Evolutionary conservation across 2,329 filamentous ascomycete genomes (phyloP).

Genomic region (Penicillium decumbens): DNA sequence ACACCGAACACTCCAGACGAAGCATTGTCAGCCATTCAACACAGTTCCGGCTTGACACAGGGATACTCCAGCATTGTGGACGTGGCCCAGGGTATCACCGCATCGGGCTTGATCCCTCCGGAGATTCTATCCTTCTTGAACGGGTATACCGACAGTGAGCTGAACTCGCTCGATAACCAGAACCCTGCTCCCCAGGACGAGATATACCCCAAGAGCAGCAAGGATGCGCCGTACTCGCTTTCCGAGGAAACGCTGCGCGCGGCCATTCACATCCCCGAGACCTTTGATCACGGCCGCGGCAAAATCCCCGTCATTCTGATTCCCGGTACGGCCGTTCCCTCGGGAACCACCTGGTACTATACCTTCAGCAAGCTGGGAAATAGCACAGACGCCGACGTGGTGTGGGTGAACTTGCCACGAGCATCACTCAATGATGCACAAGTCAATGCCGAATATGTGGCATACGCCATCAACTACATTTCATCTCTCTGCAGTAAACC

Average conservation of each 20-base stretch:
- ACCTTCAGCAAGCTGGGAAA: slow-evolving; percentile 50
- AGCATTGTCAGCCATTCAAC: background rate
- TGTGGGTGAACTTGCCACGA: slow-evolving; percentile 55
- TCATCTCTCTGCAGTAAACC: slow-evolving; percentile 47
- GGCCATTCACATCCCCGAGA: slow-evolving; percentile 51
- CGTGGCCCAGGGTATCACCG: slow-evolving; percentile 2
- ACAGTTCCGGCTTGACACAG: background rate
- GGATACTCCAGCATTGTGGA: slow-evolving; percentile 1
- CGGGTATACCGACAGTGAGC: slow-evolving; percentile 10
- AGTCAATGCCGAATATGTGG: slow-evolving; percentile 52
- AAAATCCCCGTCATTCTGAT: slow-evolving; percentile 51
- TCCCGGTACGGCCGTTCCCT: slow-evolving; percentile 51
- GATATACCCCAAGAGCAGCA: slow-evolving; percentile 21
- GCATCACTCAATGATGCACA: slow-evolving; percentile 49
- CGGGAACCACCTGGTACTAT: slow-evolving; percentile 43
- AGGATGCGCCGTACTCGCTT: slow-evolving; percentile 49
- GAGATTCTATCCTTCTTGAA: slow-evolving; percentile 14
- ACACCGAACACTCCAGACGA: background rate
- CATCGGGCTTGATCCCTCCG: slow-evolving; percentile 14
- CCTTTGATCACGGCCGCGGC: slow-evolving; percentile 45
- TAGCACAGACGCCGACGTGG: slow-evolving; percentile 44
- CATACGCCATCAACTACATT: slow-evolving; percentile 57
- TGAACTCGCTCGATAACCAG: slow-evolving; percentile 17
- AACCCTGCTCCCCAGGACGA: slow-evolving; percentile 5
- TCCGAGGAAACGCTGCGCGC: slow-evolving; percentile 45